Conservation (phyloP, 371 early-diverging fungal species). For the Thermomucor indicae-seudaticae region DNA sequence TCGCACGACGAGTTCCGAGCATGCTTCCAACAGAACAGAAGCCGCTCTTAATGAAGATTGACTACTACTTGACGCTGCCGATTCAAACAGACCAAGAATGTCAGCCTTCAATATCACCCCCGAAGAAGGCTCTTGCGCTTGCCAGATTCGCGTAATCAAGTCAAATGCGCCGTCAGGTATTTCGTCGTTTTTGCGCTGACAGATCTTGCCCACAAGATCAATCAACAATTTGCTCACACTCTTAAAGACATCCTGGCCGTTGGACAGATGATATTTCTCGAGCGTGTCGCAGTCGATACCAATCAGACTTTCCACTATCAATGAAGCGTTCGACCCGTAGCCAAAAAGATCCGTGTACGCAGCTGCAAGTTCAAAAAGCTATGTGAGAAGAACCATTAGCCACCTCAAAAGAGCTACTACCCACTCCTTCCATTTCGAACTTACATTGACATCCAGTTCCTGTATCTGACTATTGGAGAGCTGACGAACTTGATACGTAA, state of each 20-base stretch:
- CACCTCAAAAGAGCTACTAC: too few relatives aligned
- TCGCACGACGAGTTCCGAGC: too few relatives aligned
- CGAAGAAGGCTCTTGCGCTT: conserved; percentile 6
- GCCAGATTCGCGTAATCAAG: conserved; percentile 24
- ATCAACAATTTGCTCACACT: conserved; percentile 18
- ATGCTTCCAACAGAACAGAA: too few relatives aligned
- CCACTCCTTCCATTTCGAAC: neutral
- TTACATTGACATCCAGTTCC: conserved; percentile 2
- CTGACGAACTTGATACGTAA: conserved; percentile 6
- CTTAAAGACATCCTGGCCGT: neutral
- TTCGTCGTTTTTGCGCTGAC: conserved; percentile 1
- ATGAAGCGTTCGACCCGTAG: too few relatives aligned
- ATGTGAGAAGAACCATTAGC: too few relatives aligned
- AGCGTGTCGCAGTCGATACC: conserved; percentile 18
- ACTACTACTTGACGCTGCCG: too few relatives aligned
- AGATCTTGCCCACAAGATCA: conserved; percentile 19
- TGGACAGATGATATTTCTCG: conserved; percentile 5
- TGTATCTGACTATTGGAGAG: neutral
- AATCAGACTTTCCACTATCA: conserved; percentile 12
- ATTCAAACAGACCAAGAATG: too few relatives aligned
- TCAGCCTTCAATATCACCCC: conserved; percentile 12
- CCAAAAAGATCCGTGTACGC: too few relatives aligned
- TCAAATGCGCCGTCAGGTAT: conserved; percentile 20
- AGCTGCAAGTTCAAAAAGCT: too few relatives aligned
- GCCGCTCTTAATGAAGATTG: too few relatives aligned